Percentiles rank a stretch among this genome's conserved stretches.
These are phyloP conservation scores for Russula dissimulans DNA, from an alignment of 768 basidiomycete species.

Conservation along the genomic window DNA sequence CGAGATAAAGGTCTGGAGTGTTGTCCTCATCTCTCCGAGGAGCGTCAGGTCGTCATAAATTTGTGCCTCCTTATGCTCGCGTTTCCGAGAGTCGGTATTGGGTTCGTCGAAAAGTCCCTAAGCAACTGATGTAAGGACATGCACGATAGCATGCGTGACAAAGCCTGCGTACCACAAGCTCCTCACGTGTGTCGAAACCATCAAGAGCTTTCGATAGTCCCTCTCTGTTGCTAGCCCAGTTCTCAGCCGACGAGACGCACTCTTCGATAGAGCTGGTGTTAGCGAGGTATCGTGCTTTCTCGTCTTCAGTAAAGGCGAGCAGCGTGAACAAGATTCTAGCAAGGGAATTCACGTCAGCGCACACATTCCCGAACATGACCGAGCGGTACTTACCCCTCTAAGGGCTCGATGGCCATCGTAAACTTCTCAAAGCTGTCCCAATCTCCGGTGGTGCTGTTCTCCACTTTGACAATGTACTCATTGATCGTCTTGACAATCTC, in stretches of 20 bases:
- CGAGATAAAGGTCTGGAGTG: background rate
- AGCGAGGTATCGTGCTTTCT: slow-evolving; percentile 8
- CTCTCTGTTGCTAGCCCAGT: slow-evolving; percentile 7
- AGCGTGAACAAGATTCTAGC: slow-evolving; percentile 7
- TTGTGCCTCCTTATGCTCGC: slow-evolving; percentile 4
- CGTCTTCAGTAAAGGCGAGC: slow-evolving; percentile 1
- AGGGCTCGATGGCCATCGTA: slow-evolving; percentile 18
- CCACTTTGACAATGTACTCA: slow-evolving; percentile 12
- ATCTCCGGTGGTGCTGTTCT: background rate
- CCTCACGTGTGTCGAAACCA: background rate
- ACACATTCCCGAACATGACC: background rate
- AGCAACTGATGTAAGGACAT: background rate
- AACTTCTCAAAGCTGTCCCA: slow-evolving; percentile 19
- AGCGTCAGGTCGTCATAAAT: slow-evolving; percentile 2
- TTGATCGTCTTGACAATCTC: slow-evolving; percentile 17
- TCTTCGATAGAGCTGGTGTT: background rate
- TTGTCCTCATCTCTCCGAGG: background rate
- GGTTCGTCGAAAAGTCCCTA: background rate
- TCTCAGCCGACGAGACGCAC: background rate
- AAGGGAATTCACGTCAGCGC: background rate
- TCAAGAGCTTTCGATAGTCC: background rate
- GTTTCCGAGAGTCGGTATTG: background rate
- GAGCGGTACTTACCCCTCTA: slow-evolving; percentile 12
- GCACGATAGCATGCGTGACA: background rate
- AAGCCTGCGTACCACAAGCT: background rate